Conservation (phyloP, 2,329 filamentous ascomycete species). For the Bimuria novae-zelandiae region DNA sequence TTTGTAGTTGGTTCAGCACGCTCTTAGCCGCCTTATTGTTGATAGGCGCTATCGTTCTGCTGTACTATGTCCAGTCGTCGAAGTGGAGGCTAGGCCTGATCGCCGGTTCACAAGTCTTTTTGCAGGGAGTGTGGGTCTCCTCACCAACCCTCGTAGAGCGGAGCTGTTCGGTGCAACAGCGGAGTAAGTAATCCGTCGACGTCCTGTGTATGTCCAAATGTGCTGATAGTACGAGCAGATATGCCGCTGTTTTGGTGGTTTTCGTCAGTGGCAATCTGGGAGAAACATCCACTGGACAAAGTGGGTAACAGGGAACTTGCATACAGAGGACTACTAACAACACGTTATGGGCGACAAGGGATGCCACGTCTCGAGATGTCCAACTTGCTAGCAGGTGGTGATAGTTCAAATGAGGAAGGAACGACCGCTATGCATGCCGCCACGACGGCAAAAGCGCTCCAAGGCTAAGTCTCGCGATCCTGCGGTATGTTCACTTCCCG, state of each 20-base stretch:
- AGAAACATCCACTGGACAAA: background rate
- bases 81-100: slow-evolving; percentile 13
- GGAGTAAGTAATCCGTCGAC: slow-evolving; percentile 11
- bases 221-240: slow-evolving; percentile 3
- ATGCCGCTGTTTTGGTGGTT: slow-evolving; percentile 24
- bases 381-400: no score
- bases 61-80: slow-evolving; percentile 15
- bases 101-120: slow-evolving; percentile 21
- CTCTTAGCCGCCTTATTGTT: slow-evolving; percentile 17
- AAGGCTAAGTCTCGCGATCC: no score
- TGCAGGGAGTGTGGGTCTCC: slow-evolving; percentile 17
- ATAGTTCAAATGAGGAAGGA: no score
- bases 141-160: slow-evolving; percentile 22
- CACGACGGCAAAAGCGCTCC: no score
- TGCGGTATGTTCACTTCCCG: no score
- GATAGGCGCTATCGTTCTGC: slow-evolving; percentile 20
- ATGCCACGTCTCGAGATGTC: no score
- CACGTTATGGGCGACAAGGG: no score
- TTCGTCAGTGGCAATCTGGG: slow-evolving; percentile 23
- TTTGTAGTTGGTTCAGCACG: slow-evolving; percentile 21
- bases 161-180: slow-evolving; percentile 24
- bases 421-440: no score
- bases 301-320: no score
- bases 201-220: background rate
- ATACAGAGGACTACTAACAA: no score